Evolutionary conservation across 108 stramenopile species (phyloP).

Genomic region (Nitzschia sp.): DNA sequence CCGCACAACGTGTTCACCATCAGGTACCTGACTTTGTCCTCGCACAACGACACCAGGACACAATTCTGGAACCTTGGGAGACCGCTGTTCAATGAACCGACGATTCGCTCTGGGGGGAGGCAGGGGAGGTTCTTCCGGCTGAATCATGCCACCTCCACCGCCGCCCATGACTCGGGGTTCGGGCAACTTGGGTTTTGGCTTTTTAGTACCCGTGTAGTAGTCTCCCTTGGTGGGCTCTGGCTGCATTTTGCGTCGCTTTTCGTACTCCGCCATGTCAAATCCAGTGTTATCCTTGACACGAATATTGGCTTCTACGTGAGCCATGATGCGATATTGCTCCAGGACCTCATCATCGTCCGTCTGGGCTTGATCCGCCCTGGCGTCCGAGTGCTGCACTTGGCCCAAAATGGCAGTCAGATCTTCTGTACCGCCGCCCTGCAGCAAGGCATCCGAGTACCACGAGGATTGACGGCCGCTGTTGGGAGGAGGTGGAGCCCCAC

Average conservation of each 20-base stretch:
- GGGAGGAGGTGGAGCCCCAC: not conserved
- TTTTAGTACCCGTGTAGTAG: constrained; percentile 9
- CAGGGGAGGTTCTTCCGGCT: constrained; percentile 29
- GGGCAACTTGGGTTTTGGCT: constrained; percentile 26
- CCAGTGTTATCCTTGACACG: constrained; percentile 45
- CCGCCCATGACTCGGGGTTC: not conserved
- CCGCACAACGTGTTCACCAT: constrained; percentile 21
- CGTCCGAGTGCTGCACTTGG: not conserved
- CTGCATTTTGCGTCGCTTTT: constrained; percentile 26
- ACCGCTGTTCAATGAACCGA: constrained; percentile 13
- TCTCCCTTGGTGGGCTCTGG: constrained; percentile 5
- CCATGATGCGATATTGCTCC: constrained; percentile 53
- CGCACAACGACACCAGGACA: not conserved
- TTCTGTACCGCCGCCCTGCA: constrained; percentile 9
- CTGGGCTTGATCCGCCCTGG: not conserved
- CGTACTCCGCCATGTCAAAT: constrained; percentile 44
- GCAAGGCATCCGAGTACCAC: constrained; percentile 27
- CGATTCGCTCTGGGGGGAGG: constrained; percentile 5
- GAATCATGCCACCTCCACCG: not conserved
- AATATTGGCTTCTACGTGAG: constrained; percentile 41
- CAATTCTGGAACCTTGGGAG: constrained; percentile 3
- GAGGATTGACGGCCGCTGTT: not conserved
- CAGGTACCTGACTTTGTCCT: not conserved
- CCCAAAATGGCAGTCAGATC: constrained; percentile 14
- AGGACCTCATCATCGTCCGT: constrained; percentile 36